Evolutionary conservation across 208 protist genomes (phyloP).

Genomic region (Acanthamoeba royreba): DNA sequence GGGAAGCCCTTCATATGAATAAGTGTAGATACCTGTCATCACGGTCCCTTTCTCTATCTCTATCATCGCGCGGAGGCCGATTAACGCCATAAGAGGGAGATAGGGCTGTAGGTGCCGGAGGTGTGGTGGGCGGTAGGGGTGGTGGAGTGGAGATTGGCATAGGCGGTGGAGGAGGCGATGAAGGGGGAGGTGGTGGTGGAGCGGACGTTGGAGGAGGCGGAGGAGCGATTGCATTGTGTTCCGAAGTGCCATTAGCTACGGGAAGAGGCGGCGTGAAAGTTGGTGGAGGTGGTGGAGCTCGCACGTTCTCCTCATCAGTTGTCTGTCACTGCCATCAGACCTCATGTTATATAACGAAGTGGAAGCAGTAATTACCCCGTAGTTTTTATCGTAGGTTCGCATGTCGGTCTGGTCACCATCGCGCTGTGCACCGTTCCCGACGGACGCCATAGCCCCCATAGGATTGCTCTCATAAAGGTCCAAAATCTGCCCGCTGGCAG

Average conservation of each 20-base stretch:
- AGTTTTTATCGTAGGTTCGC: constrained; percentile 15
- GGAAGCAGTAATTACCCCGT: neutral
- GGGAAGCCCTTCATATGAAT: too few relatives aligned
- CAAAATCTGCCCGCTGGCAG: constrained; percentile 59
- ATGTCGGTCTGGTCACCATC: constrained; percentile 14
- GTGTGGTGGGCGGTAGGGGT: neutral
- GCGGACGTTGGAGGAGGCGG: neutral
- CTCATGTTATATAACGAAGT: too few relatives aligned
- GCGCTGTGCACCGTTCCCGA: neutral
- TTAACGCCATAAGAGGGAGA: neutral
- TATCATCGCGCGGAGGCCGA: neutral
- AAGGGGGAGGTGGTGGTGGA: neutral
- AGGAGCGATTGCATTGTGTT: neutral
- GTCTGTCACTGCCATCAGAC: neutral
- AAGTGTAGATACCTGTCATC: neutral
- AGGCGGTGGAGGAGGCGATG: neutral
- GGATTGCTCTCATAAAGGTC: constrained; percentile 60
- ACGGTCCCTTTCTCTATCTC: neutral
- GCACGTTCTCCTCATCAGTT: neutral
- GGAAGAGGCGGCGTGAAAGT: neutral
- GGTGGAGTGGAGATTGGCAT: neutral
- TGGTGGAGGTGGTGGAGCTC: neutral
- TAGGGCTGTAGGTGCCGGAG: neutral
- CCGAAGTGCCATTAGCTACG: neutral
- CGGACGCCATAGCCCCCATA: neutral